phyloP scores from a whole-genome alignment of 2,329 filamentous ascomycete species.

The Aureobasidium sp. region DNA sequence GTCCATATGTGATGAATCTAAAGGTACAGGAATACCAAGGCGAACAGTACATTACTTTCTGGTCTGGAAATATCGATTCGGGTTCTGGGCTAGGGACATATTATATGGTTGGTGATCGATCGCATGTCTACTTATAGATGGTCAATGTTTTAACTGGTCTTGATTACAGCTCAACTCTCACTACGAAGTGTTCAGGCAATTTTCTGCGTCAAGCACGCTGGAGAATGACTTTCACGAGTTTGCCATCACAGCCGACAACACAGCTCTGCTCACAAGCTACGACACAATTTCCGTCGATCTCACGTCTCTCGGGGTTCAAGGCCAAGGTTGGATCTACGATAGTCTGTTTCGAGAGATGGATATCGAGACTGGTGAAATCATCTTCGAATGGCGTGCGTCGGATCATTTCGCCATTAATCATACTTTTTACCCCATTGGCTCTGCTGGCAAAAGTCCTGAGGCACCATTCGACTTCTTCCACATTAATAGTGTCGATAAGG shows the following conservation, averaged over 20 bases:
- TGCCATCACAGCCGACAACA: conserved; percentile 34
- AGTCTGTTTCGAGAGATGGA: conserved; percentile 40
- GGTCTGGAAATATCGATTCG: conserved; percentile 30
- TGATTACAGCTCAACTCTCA: conserved; percentile 21
- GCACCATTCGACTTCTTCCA: conserved; percentile 44
- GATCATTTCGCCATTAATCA: conserved; percentile 30
- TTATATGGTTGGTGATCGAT: conserved; percentile 21
- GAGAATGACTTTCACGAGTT: conserved; percentile 39
- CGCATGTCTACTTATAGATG: neutral
- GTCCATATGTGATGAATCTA: conserved; percentile 25
- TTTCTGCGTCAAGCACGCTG: conserved; percentile 28
- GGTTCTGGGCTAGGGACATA: conserved; percentile 14
- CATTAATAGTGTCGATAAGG: conserved; percentile 48
- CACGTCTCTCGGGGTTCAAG: conserved; percentile 19
- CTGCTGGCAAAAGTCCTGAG: conserved; percentile 35
- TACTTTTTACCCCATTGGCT: conserved; percentile 30
- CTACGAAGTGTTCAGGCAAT: conserved; percentile 25
- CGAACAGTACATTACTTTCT: conserved; percentile 33
- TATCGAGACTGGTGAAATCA: conserved; percentile 32
- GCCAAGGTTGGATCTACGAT: conserved; percentile 37
- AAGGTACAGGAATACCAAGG: conserved; percentile 31
- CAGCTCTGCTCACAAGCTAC: conserved; percentile 41
- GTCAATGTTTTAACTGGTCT: neutral
- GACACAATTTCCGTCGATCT: conserved; percentile 27
- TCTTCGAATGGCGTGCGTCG: conserved; percentile 37